Evolutionary conservation across 345 rosid species (phyloP), one percentile per base, ranked within the genome.

Genomic region (Cochlearia excelsa): DNA sequence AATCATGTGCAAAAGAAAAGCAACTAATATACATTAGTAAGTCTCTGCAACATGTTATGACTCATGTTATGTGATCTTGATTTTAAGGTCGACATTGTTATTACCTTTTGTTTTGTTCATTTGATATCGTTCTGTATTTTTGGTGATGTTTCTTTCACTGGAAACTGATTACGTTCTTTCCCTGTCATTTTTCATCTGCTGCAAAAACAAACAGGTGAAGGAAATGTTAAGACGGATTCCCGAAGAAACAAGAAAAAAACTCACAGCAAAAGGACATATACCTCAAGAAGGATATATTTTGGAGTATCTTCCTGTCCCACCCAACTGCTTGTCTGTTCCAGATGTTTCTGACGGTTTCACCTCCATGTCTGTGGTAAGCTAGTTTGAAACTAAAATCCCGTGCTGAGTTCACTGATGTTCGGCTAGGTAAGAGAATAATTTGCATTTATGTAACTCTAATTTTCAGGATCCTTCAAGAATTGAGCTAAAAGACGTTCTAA

Each of bases 221-320:
- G 85, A 81, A 78, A 93, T 93, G 39, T 74, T 93, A 30, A 89
- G 74, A 80, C 81, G 75, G 70, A 78, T 93, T 52, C 83, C 94
- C 0, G 60, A 51, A 4, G 88, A 87, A 38, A 80, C 94, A 30
- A 79, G 81, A 68, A 85, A 75, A 59, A 93, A 79, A 77, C 95
- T 93, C 53, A 51, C 78, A 45, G 78, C 77, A 33, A 93, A 85
- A 73, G 97, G 94, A 51, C 88, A 80, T 66, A 81, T 87, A 61
- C 95, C 97, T 47, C 99, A 93, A 64, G 94, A 93, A 64, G 99
- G 99, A 66, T 93, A 85, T 59, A 69, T 93, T 37, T 2, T 93
- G 52, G 82, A 71, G 7, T 79, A 73, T 72, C 73, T 93, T 65
- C 97, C 99, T 16, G 97, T 93, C 65, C 97, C 99, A 10, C 97